phyloP scores from a whole-genome alignment of 305 asterid species.

The Euphrasia arctica region DNA sequence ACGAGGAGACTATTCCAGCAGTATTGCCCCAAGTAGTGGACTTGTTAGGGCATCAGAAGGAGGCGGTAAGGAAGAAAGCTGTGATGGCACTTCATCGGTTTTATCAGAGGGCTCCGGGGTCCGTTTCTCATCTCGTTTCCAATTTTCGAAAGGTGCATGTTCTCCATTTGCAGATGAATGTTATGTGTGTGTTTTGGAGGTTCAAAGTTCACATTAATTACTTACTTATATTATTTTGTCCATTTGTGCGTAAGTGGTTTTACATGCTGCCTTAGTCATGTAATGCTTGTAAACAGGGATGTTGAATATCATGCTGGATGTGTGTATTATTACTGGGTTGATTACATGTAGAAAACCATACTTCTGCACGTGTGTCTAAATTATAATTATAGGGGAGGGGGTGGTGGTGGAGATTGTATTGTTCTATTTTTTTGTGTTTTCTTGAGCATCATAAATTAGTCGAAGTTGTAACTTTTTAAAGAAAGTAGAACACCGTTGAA shows the following conservation, averaged over 20 bases:
- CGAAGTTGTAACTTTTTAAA: conserved; percentile 1
- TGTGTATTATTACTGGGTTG: conserved; percentile 3
- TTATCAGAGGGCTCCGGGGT: conserved; percentile 77
- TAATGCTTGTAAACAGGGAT: neutral
- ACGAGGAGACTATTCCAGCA: conserved; percentile 98
- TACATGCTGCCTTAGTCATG: conserved; percentile 18
- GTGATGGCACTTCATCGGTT: conserved; percentile 98
- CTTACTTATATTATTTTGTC: conserved; percentile 5
- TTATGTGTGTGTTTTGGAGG: conserved; percentile 8
- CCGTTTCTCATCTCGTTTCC: conserved; percentile 78
- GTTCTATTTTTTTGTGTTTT: conserved; percentile 2
- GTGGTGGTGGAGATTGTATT: conserved; percentile 1
- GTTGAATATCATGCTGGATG: conserved; percentile 1
- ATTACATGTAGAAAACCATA: conserved; percentile 10
- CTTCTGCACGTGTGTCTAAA: neutral
- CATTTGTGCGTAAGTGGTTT: conserved; percentile 2
- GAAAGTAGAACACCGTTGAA: conserved; percentile 1
- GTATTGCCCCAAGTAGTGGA: conserved; percentile 96
- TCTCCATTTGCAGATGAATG: conserved; percentile 13
- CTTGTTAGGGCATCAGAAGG: conserved; percentile 80
- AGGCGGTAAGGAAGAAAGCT: conserved; percentile 97
- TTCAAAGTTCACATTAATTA: conserved; percentile 6
- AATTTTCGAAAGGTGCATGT: conserved; percentile 83
- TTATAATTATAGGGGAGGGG: neutral
- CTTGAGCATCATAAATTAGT: neutral